phyloP scores from a whole-genome alignment of 306 rosid genomes.

The Begonia fuchsioides region DNA sequence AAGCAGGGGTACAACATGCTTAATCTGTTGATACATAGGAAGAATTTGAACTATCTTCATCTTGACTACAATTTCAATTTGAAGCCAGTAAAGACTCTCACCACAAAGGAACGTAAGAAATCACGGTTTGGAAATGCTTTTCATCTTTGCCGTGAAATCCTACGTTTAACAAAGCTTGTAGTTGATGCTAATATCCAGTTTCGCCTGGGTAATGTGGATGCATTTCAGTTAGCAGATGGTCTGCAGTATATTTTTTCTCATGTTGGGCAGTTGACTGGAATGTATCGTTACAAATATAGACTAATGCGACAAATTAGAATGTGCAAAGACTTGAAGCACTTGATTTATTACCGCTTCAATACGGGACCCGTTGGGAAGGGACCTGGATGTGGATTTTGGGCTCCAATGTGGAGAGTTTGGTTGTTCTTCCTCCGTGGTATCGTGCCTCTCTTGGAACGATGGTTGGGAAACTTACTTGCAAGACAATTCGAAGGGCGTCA shows the following conservation, averaged over 20 bases:
- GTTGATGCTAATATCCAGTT: slow-evolving; percentile 98
- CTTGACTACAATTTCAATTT: slow-evolving; percentile 94
- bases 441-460: slow-evolving; percentile 89
- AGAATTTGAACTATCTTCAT: slow-evolving; percentile 94
- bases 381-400: slow-evolving; percentile 99
- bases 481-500: slow-evolving; percentile 98
- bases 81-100: slow-evolving; percentile 93
- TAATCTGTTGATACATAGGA: slow-evolving; percentile 88
- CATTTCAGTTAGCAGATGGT: slow-evolving; percentile 96
- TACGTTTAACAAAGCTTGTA: slow-evolving; percentile 92
- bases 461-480: slow-evolving; percentile 96
- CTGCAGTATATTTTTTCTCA: slow-evolving; percentile 94
- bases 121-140: slow-evolving; percentile 98
- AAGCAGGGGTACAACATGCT: slow-evolving; percentile 98
- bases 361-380: slow-evolving; percentile 99
- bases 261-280: slow-evolving; percentile 98
- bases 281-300: slow-evolving; percentile 96
- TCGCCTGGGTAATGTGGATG: slow-evolving; percentile 96
- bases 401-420: slow-evolving; percentile 99
- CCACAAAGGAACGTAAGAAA: slow-evolving; percentile 91
- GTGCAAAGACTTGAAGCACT: slow-evolving; percentile 96
- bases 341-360: slow-evolving; percentile 93
- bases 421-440: slow-evolving; percentile 95
- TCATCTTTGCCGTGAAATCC: slow-evolving; percentile 96
- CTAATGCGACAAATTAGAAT: slow-evolving; percentile 97